Base-by-base conservation (phyloP, 129 eudicot genomes). In the Kitagawia praeruptora region DNA sequence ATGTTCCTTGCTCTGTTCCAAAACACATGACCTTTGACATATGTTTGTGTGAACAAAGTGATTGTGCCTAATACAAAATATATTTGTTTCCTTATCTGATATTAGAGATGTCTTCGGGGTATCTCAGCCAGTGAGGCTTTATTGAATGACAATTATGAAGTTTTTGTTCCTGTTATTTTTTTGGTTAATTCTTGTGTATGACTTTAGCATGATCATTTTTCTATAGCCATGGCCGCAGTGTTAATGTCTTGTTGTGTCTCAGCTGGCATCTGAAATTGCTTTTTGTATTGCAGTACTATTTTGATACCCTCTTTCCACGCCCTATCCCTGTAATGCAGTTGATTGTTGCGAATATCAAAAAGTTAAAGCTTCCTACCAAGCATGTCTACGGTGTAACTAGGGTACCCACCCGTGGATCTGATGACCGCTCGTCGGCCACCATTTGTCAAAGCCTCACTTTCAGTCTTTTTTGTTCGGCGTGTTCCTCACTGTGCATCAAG, bases 401-500 rank as follows among this genome's bases (percentile, higher is more conserved):
- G 46, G 98, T 92, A 38, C 72, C 89, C 41, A 92, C 91, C 48
- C 93, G 93, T 80, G 92, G 92, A 25, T 88, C 97, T 37, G 97
- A 95, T 34, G 97, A 95, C 92, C 78, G 92, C 97, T 0, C 91
- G 96, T 41, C 87, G 98, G 42, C 97, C 99, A 0, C 99, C 96
- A 72, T 95, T 96, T 58, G 99, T 95, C 39, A 95, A 95, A 82
- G 99, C 97, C 28, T 85, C 99, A 2, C 97, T 92, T 66, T 95
- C 99, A 5, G 97, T 95, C 64, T 95, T 97, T 18, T 95, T 95
- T 49, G 98, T 97, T 74, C 97, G 92, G 84, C 94, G 98, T 49
- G 98, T 97, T 70, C 98, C 98, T 72, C 98, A 95, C 64, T 97
- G 97, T 63, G 93, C 98, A 67, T 95, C 97, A 72, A 95, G 97